These are phyloP conservation scores for Plantago coronopus DNA, from an alignment of 305 asterid genomes.

Conservation along the genomic window DNA sequence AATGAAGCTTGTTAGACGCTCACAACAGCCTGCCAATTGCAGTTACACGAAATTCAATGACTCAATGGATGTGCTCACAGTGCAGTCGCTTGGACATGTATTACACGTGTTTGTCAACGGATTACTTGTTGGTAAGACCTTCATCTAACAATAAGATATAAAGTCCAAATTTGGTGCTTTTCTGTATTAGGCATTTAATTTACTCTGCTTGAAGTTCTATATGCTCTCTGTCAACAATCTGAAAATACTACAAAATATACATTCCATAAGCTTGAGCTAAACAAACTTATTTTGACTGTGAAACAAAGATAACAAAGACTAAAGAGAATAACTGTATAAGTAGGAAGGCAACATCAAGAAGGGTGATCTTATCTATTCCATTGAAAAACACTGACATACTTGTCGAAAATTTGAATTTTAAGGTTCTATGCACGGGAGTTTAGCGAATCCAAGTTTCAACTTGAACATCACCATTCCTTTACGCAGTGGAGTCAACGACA, in stretches of 20 bases:
- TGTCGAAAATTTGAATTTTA: constrained; percentile 3
- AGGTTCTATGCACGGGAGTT: constrained; percentile 67
- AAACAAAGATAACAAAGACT: too few species aligned
- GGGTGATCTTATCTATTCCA: neutral
- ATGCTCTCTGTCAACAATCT: too few species aligned
- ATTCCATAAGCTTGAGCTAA: too few species aligned
- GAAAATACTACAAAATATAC: too few species aligned
- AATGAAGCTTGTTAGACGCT: too few species aligned
- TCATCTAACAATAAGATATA: neutral
- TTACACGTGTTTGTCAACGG: constrained; percentile 66
- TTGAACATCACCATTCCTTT: constrained; percentile 32
- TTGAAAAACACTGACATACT: neutral
- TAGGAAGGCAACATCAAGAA: neutral
- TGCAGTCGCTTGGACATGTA: constrained; percentile 63
- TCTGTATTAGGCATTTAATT: too few species aligned
- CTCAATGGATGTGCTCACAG: constrained; percentile 35
- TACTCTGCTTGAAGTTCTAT: too few species aligned
- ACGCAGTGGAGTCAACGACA: constrained; percentile 44
- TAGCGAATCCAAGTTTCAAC: constrained; percentile 34
- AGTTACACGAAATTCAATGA: constrained; percentile 38
- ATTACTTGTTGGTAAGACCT: constrained; percentile 46
- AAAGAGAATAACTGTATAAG: too few species aligned
- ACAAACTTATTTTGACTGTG: too few species aligned
- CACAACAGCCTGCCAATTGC: constrained; percentile 3
- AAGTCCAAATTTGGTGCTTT: neutral